phyloP scores from a whole-genome alignment of 2,329 filamentous ascomycete species.

The Diaporthe sp. region DNA sequence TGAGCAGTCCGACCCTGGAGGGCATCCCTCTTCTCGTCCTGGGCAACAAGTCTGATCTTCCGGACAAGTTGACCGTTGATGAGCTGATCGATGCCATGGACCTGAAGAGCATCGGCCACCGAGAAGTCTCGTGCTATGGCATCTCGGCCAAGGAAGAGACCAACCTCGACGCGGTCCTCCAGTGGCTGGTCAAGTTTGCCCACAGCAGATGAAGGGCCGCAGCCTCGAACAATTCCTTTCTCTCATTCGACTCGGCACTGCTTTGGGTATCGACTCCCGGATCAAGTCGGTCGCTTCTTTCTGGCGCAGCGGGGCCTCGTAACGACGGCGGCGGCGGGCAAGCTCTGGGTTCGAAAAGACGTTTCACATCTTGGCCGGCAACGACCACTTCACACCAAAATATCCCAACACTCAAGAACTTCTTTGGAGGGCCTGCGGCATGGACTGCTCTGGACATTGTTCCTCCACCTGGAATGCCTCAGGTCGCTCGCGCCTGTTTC shows the following conservation, averaged over 20 bases:
- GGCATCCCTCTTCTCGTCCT: conserved; percentile 94
- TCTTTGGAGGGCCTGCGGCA: conserved; percentile 21
- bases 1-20: conserved; percentile 85
- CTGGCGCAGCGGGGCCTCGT: conserved; percentile 37
- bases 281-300: conserved; percentile 34
- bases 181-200: conserved; percentile 94
- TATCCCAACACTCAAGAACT: conserved; percentile 22
- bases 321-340: conserved; percentile 32
- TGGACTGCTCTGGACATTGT: conserved; percentile 3
- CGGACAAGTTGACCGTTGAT: conserved; percentile 91
- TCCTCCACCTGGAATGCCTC: conserved; percentile 12
- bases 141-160: conserved; percentile 99
- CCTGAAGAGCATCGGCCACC: conserved; percentile 87
- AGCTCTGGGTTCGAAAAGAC: conserved; percentile 39
- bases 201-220: conserved; percentile 68
- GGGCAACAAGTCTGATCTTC: conserved; percentile 96
- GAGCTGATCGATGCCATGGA: conserved; percentile 95
- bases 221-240: conserved; percentile 6
- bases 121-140: conserved; percentile 98
- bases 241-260: conserved; percentile 20
- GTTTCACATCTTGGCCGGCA: conserved; percentile 39
- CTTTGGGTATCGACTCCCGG: conserved; percentile 17
- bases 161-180: conserved; percentile 95
- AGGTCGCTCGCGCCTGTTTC: background rate
- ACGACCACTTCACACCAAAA: conserved; percentile 39